Base-by-base conservation (phyloP, 2,329 filamentous ascomycete species). In the Colletotrichum lentis region DNA sequence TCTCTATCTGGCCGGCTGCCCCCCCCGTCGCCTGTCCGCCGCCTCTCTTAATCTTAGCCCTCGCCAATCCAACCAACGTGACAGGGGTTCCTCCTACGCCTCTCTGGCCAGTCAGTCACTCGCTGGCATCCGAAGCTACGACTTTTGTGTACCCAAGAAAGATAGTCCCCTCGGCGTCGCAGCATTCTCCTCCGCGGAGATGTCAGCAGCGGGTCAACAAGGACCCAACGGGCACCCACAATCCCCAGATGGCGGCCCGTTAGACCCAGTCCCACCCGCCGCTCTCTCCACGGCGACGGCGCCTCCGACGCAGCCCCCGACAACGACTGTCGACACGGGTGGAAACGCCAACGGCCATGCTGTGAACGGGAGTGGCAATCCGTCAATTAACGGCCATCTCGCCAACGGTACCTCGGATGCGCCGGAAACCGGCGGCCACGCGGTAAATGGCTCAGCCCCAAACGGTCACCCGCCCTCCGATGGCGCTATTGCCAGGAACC, bases 181-280 rank as follows among this genome's bases (percentile, higher is more conserved):
- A n/a, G 56, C 16, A 43, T 16, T 37, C 44, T 10, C 2, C 22
- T 22, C 43, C 43, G 43, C 35, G 5, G 43, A 47, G 16, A 50
- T 69, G 66, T 69, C 66, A 39, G 44, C 66, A 18, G 50, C 44
- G 2, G 66, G 65, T 27, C 62, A 69, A 20, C 66, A 65, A 56
- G 44, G 66, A 56, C 66, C 62, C 56, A 69, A 69, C 44, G 66
- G 66, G 14, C 66, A 61, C n/a, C 43, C 62, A 39, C 55, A 59
- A 24, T 44, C 66, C 35, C 41, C 41, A 8, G 60, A 52, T 22
- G 39, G 22, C 41, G 39, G 31, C 18, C 44, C 44, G 16, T 39
- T 52, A 3, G 50, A 60, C 41, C 41, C 53, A 14, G 35, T 31
- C 27, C 8, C 27, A 31, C 27, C 54, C 31, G 62, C 46, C 53